Evolutionary conservation across 75 land plant species (phyloP).

Genomic region (Pseudotsuga menziesii): DNA sequence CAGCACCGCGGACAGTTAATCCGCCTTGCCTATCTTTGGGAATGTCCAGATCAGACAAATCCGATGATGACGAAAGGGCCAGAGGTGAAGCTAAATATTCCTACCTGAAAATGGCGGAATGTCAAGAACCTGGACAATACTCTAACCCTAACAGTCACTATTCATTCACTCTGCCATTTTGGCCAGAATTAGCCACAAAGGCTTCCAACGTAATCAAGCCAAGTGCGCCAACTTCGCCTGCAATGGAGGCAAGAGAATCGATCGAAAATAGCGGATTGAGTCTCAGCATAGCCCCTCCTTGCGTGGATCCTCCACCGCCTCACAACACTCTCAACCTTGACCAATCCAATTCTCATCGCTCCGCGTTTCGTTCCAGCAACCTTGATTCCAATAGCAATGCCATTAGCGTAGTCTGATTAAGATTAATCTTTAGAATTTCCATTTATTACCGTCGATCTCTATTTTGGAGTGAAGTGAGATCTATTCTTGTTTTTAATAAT

Average conservation of each 20-base stretch:
- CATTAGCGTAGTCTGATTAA: not conserved
- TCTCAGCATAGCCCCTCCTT: constrained; percentile 6
- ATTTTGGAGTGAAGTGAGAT: not conserved
- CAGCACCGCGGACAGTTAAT: not conserved
- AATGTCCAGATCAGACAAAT: not conserved
- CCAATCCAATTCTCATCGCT: no score
- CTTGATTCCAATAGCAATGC: not conserved
- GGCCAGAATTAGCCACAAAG: constrained; percentile 5
- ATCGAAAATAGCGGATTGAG: constrained; percentile 4
- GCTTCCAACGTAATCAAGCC: not conserved
- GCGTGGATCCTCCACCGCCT: not conserved
- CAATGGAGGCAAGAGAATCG: not conserved
- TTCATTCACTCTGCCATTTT: not conserved
- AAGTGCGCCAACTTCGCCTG: not conserved
- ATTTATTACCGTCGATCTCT: no score
- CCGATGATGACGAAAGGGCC: not conserved
- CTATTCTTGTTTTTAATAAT: not conserved
- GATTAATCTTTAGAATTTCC: no score
- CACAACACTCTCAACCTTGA: no score
- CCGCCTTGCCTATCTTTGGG: not conserved
- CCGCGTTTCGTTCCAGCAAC: not conserved
- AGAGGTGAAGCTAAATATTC: not conserved
- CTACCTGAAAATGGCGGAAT: not conserved
- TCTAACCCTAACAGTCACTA: not conserved
- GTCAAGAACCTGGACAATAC: not conserved